A percentile compares a stretch with the other conserved stretches of the same genome.
These are phyloP conservation scores for Geosmithia putterillii DNA, from an alignment of 2,329 filamentous ascomycete genomes.

Conservation along the genomic window DNA sequence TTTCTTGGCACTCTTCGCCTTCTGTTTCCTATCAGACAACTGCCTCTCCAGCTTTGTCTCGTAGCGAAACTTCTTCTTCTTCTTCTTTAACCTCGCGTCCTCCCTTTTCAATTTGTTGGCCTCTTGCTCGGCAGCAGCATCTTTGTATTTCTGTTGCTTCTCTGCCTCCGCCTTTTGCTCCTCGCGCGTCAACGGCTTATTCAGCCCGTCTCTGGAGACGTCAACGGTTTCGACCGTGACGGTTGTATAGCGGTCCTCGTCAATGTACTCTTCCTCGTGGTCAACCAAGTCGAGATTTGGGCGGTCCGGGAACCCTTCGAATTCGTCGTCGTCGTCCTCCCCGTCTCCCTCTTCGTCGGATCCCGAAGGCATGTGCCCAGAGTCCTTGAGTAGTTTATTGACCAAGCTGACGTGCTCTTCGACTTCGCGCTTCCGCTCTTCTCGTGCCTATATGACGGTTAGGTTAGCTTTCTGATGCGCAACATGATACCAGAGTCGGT, in stretches of 20 bases:
- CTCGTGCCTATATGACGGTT: constrained; percentile 49
- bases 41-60: constrained; percentile 80
- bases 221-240: constrained; percentile 88
- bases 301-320: constrained; percentile 51
- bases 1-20: constrained; percentile 42
- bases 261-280: constrained; percentile 86
- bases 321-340: constrained; percentile 35
- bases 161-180: constrained; percentile 12
- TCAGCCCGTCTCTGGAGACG: constrained; percentile 61
- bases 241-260: constrained; percentile 91
- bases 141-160: constrained; percentile 11
- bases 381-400: constrained; percentile 54
- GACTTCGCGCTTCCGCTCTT: constrained; percentile 71
- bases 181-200: constrained; percentile 31
- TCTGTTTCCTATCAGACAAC: constrained; percentile 57
- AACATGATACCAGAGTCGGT: not conserved
- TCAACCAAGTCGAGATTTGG: constrained; percentile 44
- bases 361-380: constrained; percentile 22
- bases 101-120: constrained; percentile 13
- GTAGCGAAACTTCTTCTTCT: constrained; percentile 87
- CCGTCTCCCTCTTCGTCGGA: constrained; percentile 23
- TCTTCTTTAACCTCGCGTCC: constrained; percentile 45
- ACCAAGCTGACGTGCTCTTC: constrained; percentile 72
- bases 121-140: constrained; percentile 12
- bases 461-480: too few species aligned